Conservation (phyloP, 2,329 filamentous ascomycete species). For the Cadophora sp. region DNA sequence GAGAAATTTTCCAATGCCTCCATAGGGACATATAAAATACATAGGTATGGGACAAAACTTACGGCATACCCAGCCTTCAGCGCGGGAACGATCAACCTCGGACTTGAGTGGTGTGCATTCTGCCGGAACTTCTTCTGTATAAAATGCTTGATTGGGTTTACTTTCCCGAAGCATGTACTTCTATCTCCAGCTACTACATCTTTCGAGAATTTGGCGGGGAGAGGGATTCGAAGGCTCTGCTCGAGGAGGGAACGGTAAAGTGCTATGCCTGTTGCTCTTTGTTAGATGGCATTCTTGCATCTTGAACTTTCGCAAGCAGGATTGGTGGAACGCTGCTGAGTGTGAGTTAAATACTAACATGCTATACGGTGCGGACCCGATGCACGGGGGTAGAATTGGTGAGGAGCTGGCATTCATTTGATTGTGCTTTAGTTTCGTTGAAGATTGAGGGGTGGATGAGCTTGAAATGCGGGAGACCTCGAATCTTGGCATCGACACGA, state of each 20-base stretch:
- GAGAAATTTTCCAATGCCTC: not conserved
- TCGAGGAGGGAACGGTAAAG: conserved; percentile 75
- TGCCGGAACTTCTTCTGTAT: conserved; percentile 67
- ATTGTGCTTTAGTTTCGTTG: not conserved
- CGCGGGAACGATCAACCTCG: conserved; percentile 64
- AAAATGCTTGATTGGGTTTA: conserved; percentile 59
- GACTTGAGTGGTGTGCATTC: conserved; percentile 63
- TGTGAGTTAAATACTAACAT: conserved; percentile 45
- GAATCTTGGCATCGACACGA: not conserved
- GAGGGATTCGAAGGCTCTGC: conserved; percentile 58
- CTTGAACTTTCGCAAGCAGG: not conserved
- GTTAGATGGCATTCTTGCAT: not conserved
- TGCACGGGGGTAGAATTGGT: conserved; percentile 51
- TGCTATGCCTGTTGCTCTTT: conserved; percentile 60
- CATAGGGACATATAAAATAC: not conserved
- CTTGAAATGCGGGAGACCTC: not conserved
- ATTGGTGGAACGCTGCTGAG: not conserved
- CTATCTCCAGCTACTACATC: not conserved
- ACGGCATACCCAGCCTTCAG: conserved; percentile 75
- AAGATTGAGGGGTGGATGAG: not conserved
- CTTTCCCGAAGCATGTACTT: conserved; percentile 25
- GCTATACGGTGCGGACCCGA: conserved; percentile 58
- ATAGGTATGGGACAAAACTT: conserved; percentile 10
- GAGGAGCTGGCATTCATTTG: conserved; percentile 53
- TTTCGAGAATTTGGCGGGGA: conserved; percentile 54